These are phyloP conservation scores for Macrolepiota albuminosa DNA, from an alignment of 768 basidiomycete species.

Conservation along the genomic window DNA sequence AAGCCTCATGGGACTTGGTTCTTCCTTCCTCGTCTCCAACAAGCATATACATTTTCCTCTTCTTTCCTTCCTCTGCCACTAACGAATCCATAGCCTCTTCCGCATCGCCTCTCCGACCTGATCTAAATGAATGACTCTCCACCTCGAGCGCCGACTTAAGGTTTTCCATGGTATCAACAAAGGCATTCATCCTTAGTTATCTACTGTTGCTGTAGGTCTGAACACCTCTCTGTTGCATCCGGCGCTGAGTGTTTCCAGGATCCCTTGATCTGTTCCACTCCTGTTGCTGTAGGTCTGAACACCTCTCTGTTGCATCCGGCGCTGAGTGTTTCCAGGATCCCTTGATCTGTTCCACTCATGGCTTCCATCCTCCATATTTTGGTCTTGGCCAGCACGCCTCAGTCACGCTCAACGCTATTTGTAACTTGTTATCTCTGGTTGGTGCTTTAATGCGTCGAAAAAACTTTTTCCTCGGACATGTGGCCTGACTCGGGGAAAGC, in stretches of 20 bases:
- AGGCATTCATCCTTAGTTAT: not conserved
- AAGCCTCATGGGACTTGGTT: constrained; percentile 15
- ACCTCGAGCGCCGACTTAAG: not conserved
- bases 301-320: not conserved
- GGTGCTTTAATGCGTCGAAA: not conserved
- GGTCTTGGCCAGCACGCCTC: not conserved
- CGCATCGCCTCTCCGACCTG: not conserved
- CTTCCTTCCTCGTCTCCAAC: constrained; percentile 2
- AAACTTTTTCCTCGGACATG: not conserved
- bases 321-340: not conserved
- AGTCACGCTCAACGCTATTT: not conserved
- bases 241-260: not conserved
- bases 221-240: not conserved
- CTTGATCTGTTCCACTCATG: not conserved
- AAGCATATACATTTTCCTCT: not conserved
- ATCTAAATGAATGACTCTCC: not conserved
- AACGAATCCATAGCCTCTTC: not conserved
- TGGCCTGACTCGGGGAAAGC: constrained; percentile 5
- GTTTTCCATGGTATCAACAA: not conserved
- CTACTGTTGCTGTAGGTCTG: not conserved
- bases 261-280: not conserved
- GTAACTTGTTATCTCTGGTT: not conserved
- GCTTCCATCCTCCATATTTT: not conserved
- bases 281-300: not conserved
- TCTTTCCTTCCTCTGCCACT: not conserved